Base-by-base conservation (phyloP, 805 yeast genomes). In the Sugiyamaella smithiae region DNA sequence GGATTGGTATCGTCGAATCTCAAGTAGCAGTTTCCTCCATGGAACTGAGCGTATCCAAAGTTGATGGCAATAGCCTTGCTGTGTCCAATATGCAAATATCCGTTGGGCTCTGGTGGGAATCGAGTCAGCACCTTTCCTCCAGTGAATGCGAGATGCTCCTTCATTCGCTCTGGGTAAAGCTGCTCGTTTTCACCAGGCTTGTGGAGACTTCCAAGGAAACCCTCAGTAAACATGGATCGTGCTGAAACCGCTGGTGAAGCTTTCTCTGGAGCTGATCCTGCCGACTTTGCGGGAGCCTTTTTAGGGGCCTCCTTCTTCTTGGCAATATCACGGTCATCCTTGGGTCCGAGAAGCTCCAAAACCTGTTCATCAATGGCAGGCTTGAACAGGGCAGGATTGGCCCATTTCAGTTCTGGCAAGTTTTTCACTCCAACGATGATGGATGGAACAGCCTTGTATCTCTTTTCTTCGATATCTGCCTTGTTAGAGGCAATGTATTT, bases 51-150 rank as follows among this genome's bases (percentile, higher is more conserved):
- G 67, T 76, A 93, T n/a, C 99, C 99, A 68, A 93, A 93, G 67
- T 93, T 90, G 47, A 91, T 97, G 80, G 93, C 86, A 65, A 93
- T 91, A 45, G 99, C 99, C 71, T 93, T 93, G 36, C 96, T 85
- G 65, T 93, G 99, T 40, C 99, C 99, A 67, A 93, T 91, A 67
- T 93, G 99, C 63, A 93, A 76, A 65, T 82, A 93, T 59, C 99
- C 99, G 69, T 95, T 91, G 36, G 99, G 99, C 71, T 93, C 99
- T 4, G 99, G 99, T 41, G 99, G 99, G 71, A 93, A 93, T 66
- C 99, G 81, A 2, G 99, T 93, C 60, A 79, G 82, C 24, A 91
- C 98, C 62, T 78, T 76, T 41, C 97, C 96, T 32, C 79, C 76
- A 28, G 96, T 88, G 56, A 80, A 80, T 49, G 76, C 79, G 59